Conservation (phyloP, 768 basidiomycete species). For the Tricholoma matsutake region DNA sequence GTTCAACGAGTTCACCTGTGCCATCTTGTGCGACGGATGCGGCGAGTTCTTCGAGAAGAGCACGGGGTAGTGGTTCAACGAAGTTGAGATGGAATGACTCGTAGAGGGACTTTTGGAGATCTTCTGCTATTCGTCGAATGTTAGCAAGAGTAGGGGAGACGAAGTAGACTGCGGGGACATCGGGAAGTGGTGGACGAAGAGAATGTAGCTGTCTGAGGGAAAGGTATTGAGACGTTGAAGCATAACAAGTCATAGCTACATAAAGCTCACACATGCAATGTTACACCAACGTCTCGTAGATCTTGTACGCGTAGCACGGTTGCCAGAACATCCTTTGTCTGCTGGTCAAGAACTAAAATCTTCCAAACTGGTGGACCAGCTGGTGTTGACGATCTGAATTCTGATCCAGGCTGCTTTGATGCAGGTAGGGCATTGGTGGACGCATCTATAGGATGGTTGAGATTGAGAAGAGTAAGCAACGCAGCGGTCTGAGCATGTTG, state of each 20-base stretch:
- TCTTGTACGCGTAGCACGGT: constrained; percentile 96
- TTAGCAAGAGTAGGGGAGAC: constrained; percentile 87
- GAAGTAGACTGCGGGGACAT: constrained; percentile 97
- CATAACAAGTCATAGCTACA: not conserved
- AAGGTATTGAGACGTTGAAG: constrained; percentile 5
- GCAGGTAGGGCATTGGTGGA: constrained; percentile 30
- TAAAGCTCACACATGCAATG: constrained; percentile 85
- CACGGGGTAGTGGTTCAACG: constrained; percentile 85
- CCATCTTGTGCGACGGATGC: constrained; percentile 82
- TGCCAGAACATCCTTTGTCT: constrained; percentile 94
- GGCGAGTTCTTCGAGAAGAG: constrained; percentile 91
- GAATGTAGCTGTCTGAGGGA: constrained; percentile 82
- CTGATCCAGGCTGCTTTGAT: constrained; percentile 34
- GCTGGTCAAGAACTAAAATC: constrained; percentile 89
- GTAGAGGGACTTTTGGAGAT: constrained; percentile 86
- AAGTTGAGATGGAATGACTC: constrained; percentile 95
- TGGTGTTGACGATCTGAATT: constrained; percentile 48
- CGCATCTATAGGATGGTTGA: constrained; percentile 61
- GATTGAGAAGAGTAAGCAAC: constrained; percentile 80
- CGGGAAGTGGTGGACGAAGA: constrained; percentile 80
- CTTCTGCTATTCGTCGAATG: constrained; percentile 87
- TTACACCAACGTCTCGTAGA: constrained; percentile 93
- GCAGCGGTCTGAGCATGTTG: constrained; percentile 88
- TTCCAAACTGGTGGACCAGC: constrained; percentile 91
- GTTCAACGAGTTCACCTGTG: constrained; percentile 76